These are phyloP conservation scores for Hippophae rhamnoides DNA, from an alignment of 306 rosid species.

Conservation along the genomic window DNA sequence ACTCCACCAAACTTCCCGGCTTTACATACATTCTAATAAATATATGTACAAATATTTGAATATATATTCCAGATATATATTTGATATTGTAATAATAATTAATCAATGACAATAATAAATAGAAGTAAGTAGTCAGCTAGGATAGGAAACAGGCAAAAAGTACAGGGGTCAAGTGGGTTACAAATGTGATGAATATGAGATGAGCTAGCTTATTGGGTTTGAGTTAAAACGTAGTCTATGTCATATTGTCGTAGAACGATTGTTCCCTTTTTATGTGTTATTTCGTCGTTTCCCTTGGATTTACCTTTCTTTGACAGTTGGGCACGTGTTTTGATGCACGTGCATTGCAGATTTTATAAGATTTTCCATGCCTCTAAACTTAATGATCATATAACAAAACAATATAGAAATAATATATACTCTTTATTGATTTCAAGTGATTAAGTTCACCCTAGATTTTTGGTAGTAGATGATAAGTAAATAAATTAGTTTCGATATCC, in stretches of 20 bases:
- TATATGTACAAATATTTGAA: too few relatives aligned
- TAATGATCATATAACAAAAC: too few relatives aligned
- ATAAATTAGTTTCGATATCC: too few relatives aligned
- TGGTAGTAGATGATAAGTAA: too few relatives aligned
- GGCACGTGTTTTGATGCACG: constrained; percentile 36
- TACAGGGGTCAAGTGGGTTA: constrained; percentile 13
- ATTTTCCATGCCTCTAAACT: constrained; percentile 7
- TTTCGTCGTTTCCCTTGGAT: constrained; percentile 54
- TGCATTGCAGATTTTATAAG: constrained; percentile 28
- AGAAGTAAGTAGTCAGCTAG: background rate
- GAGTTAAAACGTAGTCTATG: background rate
- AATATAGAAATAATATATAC: too few relatives aligned
- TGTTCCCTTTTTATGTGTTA: constrained; percentile 47
- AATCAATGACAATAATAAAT: constrained; percentile 3
- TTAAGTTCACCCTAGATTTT: too few relatives aligned
- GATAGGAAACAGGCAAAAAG: background rate
- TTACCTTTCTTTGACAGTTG: constrained; percentile 32
- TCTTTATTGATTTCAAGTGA: too few relatives aligned
- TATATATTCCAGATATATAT: too few relatives aligned
- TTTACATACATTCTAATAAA: too few relatives aligned
- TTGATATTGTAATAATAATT: background rate
- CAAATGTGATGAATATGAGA: constrained; percentile 16
- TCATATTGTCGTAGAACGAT: constrained; percentile 39
- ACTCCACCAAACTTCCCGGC: too few relatives aligned
- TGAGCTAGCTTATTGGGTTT: constrained; percentile 9